Base-by-base conservation (phyloP, 164 flowering plant genomes). In the Macadamia integrifolia region DNA sequence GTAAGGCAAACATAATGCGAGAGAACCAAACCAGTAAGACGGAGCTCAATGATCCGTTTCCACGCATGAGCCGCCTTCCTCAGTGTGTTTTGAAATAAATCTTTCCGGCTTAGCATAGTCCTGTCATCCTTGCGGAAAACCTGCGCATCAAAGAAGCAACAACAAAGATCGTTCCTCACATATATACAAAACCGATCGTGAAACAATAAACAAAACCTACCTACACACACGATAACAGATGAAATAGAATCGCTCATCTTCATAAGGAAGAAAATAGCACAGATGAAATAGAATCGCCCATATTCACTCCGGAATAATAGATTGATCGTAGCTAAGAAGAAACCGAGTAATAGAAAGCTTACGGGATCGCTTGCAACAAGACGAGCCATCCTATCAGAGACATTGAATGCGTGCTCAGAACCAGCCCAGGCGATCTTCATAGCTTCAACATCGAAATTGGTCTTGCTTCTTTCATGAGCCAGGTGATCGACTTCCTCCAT, bases 391-490 rank as follows among this genome's bases (percentile, higher is more conserved):
- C 97, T 91, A 73, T 94, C 91, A 15, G 92, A 79, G 62, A 94
- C 71, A 35, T 90, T 81, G 32, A 83, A 78, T n/a, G 68, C 80
- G 32, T 80, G 85, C 28, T 79, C 82, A 18, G 97, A 89, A 50
- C 98, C 97, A n/a, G 97, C 93, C 98, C 98, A 94, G n/a, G 85
- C 93, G 81, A 94, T 73, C 84, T 94, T 94, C 97, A 92, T 83
- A 14, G 87, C 84, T n/a, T 85, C 87, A 13, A 94, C 92, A 74
- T 92, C 97, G 77, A 94, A 94, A 71, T 81, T 66, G 12, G 93
- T 86, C 69, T 73, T 86, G 65, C 66, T 81, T 81, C 98, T 79
- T 80, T 94, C 98, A 15, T 65, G 61, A 1, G 84, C 91, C 7
- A 88, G 72, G 70, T 86, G 74, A 82, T 92, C 98, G 1, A 86